Base-by-base conservation (phyloP, 2,329 filamentous ascomycete species). In the Claviceps maximensis region DNA sequence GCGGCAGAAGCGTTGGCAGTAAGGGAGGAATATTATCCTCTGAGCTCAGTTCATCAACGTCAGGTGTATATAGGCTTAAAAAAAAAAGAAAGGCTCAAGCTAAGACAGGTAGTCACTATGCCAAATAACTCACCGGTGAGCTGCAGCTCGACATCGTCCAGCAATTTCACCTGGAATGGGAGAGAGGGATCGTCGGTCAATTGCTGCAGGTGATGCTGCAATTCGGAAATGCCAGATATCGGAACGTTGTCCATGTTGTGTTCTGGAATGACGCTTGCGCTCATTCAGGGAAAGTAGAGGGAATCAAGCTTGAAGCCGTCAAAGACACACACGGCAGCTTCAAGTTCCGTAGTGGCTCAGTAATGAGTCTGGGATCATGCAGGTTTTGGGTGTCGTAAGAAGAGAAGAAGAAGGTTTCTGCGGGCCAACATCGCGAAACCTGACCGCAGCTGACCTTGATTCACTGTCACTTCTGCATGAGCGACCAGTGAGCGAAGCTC, bases 111-210 rank as follows among this genome's bases (percentile, higher is more conserved):
- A 10, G 12, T 1, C 12, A 8, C 33, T 19, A 36, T 38, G 13
- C 19, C 21, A 3, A 33, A 17, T 13, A 31, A 27, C 62, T 27
- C 61, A 76, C 78, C 74, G 44, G 71, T 81, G 17, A 83, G 67
- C 60, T 82, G 78, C 4, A 82, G 71, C 59, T 78, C 74, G 46
- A 83, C 74, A 60, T 79, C 67, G 60, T 83, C 80, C 54, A 83
- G 76, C 2, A 83, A 68, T 58, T 74, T 75, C 12, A 67, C 65
- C 55, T 75, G 65, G 38, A 78, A 66, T 0, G 68, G 62, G 1
- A 71, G 62, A 0, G 67, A 65, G 19, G 74, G 67, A 55, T 75
- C 70, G 27, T 65, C 61, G 19, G 71, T 56, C n/a, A 83, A 67
- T 29, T 73, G 65, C 50, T 75, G 69, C 17, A 84, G 68, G 61